Percentiles rank a stretch among this genome's conserved stretches.
Evolutionary conservation across 1,284 basidiomycete species (phyloP).

Genomic region (Sanghuangporus weigelae): DNA sequence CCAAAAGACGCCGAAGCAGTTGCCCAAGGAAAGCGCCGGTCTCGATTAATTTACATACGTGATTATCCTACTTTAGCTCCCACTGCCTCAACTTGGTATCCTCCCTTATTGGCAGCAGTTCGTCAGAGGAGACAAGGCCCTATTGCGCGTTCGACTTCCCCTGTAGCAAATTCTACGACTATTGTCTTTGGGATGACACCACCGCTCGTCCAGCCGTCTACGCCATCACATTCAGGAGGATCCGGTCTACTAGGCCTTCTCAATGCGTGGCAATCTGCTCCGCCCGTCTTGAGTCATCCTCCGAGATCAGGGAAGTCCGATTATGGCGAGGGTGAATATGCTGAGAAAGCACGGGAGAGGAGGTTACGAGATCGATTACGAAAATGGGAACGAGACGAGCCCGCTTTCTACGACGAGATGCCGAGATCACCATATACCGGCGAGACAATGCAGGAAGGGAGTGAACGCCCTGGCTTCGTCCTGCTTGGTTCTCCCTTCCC

Average conservation of each 20-base stretch:
- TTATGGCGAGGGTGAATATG: slow-evolving; percentile 59
- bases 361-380: slow-evolving; percentile 61
- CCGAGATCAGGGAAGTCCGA: slow-evolving; percentile 35
- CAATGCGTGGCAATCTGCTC: slow-evolving; percentile 21
- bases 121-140: slow-evolving; percentile 63
- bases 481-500: slow-evolving; percentile 21
- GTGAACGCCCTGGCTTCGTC: slow-evolving; percentile 10
- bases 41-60: slow-evolving; percentile 79
- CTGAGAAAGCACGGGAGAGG: slow-evolving; percentile 61
- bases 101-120: slow-evolving; percentile 70
- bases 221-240: slow-evolving; percentile 22
- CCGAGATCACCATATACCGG: slow-evolving; percentile 41
- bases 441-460: slow-evolving; percentile 32
- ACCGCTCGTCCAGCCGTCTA: slow-evolving; percentile 46
- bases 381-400: slow-evolving; percentile 64
- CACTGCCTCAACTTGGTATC: slow-evolving; percentile 75
- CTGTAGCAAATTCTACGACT: slow-evolving; percentile 63
- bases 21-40: slow-evolving; percentile 23
- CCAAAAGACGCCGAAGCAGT: slow-evolving; percentile 26
- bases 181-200: slow-evolving; percentile 84
- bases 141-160: slow-evolving; percentile 47
- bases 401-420: slow-evolving; percentile 51
- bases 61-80: slow-evolving; percentile 73
- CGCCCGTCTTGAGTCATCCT: slow-evolving; percentile 16
- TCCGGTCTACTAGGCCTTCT: slow-evolving; percentile 34